Base-by-base conservation (phyloP, 257 asterid genomes). In the Solanum peruvianum region DNA sequence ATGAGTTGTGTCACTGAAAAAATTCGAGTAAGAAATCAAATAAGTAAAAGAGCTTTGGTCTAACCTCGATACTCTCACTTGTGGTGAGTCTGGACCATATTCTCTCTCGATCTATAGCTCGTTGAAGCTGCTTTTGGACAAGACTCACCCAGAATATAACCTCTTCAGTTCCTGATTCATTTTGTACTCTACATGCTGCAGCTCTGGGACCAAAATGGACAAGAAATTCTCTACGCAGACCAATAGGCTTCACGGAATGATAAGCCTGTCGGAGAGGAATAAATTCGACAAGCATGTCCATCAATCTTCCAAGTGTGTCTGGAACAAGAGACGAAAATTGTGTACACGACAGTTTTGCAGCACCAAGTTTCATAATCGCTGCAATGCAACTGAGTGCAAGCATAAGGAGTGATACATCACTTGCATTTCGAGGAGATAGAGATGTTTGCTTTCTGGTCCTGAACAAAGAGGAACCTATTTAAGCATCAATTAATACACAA, bases 51-150 rank as follows among this genome's bases (percentile, higher is more conserved):
- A 31, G 44, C n/a, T 29, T 47, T 47, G 78, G 44, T 81, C 92
- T 88, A 78, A 97, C 99, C 99, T 97, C 99, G 89, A 97, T 96
- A 83, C 98, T 97, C 93, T 96, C 99, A 82, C 91, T 90, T 73
- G 99, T 95, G 33, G 99, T 96, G 91, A 96, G 97, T 87, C 98
- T 95, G 88, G 98, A 96, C 99, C 99, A 97, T 90, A 97, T 97
- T 92, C 96, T 94, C 95, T 97, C 99, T 89, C 98, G 94, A 62
- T 93, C 97, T 82, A 96, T 93, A 90, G 99, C 98, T 92, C 89
- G 92, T 89, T 90, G 98, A 87, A 96, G 92, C 93, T 93, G 95
- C 87, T 92, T 96, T 91, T 97, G 98, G 87, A 95, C 91, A 85
- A 97, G 93, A 88, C 90, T 91, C 87, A 97, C 99, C 99, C 99